Base-by-base conservation (phyloP, 176 grass and related monocot species). In the Neostapfia colusana region DNA sequence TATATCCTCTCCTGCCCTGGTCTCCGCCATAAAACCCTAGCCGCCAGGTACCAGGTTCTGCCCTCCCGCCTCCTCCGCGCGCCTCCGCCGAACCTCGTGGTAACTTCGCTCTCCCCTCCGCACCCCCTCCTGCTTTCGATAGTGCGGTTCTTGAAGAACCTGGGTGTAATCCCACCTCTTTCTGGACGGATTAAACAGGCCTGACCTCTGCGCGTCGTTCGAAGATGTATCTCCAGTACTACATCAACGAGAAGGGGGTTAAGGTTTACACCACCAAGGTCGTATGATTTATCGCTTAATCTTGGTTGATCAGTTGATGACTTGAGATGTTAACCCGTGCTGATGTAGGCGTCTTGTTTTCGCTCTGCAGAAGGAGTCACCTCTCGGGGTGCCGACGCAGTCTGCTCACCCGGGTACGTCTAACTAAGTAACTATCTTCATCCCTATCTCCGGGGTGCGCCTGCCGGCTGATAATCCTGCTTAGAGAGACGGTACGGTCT, bases 221-320 rank as follows among this genome's bases (percentile, higher is more conserved):
- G 39, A 90, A 79, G 79, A 99, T 99, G 95, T 95, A 92, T 88
- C 89, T 99, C 20, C 95, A 95, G 76, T 95, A 67, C 71, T 99
- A 99, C 82, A 92, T 90, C 51, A 99, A 99, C 60, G 95, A 99
- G 74, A 95, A 99, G 51, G 95, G 95, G 0, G 89, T 83, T 49
- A 99, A 99, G 83, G 95, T 99, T 15, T 99, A 99, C 82, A 99
- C 92, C 60, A 95, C 95, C 60, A 99, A 99, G 90, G 93, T 92
- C 23, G 9, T 49, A 55, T 20, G 38, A 17, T 24, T 14, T 31
- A 48, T 13, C 17, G 10, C 45, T 75, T 65, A n/a, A n/a, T 48
- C 20, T 7, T 39, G 31, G 8, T 17, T 45, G 24, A 8, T 31
- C 78, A 14, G 3, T n/a, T 81, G 21, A 48, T 49, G 67, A 12